phyloP scores from a whole-genome alignment of 148 eudicot species.

The Mesembryanthemum crystallinum region DNA sequence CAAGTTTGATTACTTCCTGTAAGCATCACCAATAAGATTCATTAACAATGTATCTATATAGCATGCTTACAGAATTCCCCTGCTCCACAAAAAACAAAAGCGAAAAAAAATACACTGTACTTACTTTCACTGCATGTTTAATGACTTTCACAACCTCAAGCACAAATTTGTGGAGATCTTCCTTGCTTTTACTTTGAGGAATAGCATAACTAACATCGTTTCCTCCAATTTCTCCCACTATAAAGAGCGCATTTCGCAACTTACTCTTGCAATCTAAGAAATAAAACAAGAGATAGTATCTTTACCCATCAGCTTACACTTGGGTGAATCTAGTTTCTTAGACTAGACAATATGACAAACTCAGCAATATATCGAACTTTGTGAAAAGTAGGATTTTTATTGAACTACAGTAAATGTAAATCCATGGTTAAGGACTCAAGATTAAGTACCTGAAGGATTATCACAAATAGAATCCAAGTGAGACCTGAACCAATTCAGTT shows the following conservation, averaged over 20 bases:
- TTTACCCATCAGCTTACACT: neutral
- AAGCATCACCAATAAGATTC: neutral
- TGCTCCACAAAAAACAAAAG: no score
- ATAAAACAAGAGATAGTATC: neutral
- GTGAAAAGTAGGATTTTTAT: no score
- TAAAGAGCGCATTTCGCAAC: slow-evolving; percentile 32
- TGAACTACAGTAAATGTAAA: neutral
- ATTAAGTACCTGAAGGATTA: slow-evolving; percentile 12
- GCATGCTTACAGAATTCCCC: neutral
- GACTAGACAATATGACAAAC: no score
- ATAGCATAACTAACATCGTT: slow-evolving; percentile 35
- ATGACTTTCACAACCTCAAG: slow-evolving; percentile 31
- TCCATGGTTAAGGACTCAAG: neutral
- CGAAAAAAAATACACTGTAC: neutral
- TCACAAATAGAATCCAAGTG: slow-evolving; percentile 15
- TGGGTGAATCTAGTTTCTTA: neutral
- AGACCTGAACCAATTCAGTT: slow-evolving; percentile 27
- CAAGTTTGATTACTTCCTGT: slow-evolving; percentile 29
- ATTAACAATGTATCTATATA: neutral
- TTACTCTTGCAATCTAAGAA: slow-evolving; percentile 21
- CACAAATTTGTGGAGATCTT: slow-evolving; percentile 18
- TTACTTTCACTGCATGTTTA: slow-evolving; percentile 26
- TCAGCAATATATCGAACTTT: no score
- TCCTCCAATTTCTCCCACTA: slow-evolving; percentile 49
- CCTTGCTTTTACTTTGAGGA: slow-evolving; percentile 8